phyloP scores from a whole-genome alignment of 1,284 basidiomycete species.

The Fistulinella cinereoalba region DNA sequence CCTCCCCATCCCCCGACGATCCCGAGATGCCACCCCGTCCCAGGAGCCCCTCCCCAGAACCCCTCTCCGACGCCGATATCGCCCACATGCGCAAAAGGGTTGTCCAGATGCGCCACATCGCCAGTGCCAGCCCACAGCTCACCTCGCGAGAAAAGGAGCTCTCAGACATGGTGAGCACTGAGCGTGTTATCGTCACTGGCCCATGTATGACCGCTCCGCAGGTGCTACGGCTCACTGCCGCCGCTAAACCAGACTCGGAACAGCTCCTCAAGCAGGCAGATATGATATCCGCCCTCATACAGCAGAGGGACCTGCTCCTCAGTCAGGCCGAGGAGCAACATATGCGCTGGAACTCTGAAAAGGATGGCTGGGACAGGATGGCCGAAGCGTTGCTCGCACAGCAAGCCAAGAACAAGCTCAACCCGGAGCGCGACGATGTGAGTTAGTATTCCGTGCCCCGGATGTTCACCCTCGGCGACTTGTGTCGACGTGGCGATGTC shows the following conservation, averaged over 20 bases:
- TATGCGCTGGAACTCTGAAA: constrained; percentile 57
- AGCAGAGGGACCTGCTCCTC: constrained; percentile 58
- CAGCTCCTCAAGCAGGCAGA: constrained; percentile 62
- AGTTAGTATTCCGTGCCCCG: constrained; percentile 33
- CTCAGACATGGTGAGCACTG: constrained; percentile 50
- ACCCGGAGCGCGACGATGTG: constrained; percentile 42
- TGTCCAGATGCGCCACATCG: constrained; percentile 13
- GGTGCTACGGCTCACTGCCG: constrained; percentile 51
- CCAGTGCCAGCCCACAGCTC: constrained; percentile 4
- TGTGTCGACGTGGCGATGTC: not conserved
- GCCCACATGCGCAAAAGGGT: constrained; percentile 22
- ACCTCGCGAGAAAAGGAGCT: constrained; percentile 51
- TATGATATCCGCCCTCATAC: constrained; percentile 51
- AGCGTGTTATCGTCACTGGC: constrained; percentile 7
- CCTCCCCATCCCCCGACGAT: constrained; percentile 35
- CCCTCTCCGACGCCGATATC: constrained; percentile 25
- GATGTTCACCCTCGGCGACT: not conserved
- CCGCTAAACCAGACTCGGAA: constrained; percentile 36
- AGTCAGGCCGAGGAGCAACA: constrained; percentile 51
- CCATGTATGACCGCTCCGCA: constrained; percentile 25
- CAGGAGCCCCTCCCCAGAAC: constrained; percentile 21
- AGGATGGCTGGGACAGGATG: constrained; percentile 56
- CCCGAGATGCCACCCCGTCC: constrained; percentile 13
- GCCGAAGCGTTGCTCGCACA: constrained; percentile 60
- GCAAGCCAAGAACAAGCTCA: constrained; percentile 37